Base-by-base conservation (phyloP, 495 filamentous ascomycete genomes). In the Saxophila tyrrhenica region DNA sequence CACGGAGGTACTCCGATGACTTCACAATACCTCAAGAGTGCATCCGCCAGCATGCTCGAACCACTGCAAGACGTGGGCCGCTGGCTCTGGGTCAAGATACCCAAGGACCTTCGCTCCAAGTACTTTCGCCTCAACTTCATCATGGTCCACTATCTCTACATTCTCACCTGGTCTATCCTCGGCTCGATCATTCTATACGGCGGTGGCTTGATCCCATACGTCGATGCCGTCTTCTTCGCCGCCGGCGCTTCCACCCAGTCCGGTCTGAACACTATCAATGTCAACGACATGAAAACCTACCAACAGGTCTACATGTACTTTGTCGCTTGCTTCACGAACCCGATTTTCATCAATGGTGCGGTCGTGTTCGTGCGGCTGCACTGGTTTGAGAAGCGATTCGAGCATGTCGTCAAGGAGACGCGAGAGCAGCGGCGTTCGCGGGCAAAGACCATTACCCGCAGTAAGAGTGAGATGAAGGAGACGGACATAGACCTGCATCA, bases 371-470 rank as follows among this genome's bases (percentile, higher is more conserved):
- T 97, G 20, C 85, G 92, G 1, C 72, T 97, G 3, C 95, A 95
- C 69, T 97, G 90, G 91, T 98, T 98, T 62, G 90, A 97, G 70
- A 95, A 90, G 65, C 79, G 89, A 2, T 95, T 98, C 61, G 81
- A 89, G 66, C 72, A 84, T 58, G 75, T 96, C 46, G 89, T 83
- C 25, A 75, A 70, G 21, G 77, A 82, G 56, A 75, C 76, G 3
- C 70, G 75, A 11, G 70, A 66, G 42, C 51, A 78, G 39, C 81
- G 81, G 43, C 64, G 71, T 3, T 54, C 57, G 42, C 53, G 54
- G 25, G 73, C 79, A 9, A 76, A 77, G 46, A 75, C 79, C 3
- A 73, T 80, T 53, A 72, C 78, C 19, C 77, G 79, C 48, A 75
- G 76, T 1, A 75, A 78, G 56, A 75, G 72, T 3, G 71, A 79